Evolutionary conservation across 2,329 filamentous ascomycete species (phyloP).

Genomic region (Phaeophleospora eucalypticola): DNA sequence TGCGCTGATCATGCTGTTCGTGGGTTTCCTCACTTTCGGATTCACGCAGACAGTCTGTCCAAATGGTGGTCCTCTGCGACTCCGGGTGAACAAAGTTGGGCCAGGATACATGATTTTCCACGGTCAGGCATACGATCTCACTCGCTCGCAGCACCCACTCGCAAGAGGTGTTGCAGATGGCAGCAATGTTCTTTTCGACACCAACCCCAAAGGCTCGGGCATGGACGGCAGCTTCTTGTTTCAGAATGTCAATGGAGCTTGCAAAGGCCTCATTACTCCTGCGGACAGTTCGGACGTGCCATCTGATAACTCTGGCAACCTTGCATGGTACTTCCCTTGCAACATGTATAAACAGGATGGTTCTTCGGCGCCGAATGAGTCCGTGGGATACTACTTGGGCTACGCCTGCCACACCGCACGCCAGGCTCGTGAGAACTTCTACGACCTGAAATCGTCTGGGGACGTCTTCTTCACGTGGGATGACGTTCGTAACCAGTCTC

Average conservation of each 20-base stretch:
- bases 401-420: slow-evolving; percentile 83
- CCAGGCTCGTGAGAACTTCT: slow-evolving; percentile 68
- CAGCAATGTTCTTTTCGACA: slow-evolving; percentile 80
- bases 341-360: slow-evolving; percentile 89
- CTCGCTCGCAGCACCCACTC: slow-evolving; percentile 69
- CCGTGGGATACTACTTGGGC: slow-evolving; percentile 71
- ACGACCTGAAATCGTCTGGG: slow-evolving; percentile 64
- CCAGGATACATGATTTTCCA: slow-evolving; percentile 93
- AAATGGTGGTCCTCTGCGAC: slow-evolving; percentile 58
- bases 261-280: slow-evolving; percentile 81
- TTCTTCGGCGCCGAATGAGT: slow-evolving; percentile 70
- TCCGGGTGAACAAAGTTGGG: slow-evolving; percentile 78
- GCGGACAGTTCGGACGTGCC: slow-evolving; percentile 72
- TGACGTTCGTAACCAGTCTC: slow-evolving; percentile 80
- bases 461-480: slow-evolving; percentile 97
- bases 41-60: slow-evolving; percentile 89
- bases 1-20: slow-evolving; percentile 75
- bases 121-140: slow-evolving; percentile 81
- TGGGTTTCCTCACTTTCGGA: slow-evolving; percentile 94
- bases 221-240: slow-evolving; percentile 95
- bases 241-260: slow-evolving; percentile 96
- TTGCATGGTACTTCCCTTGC: slow-evolving; percentile 98
- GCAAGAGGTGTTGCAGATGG: slow-evolving; percentile 71
- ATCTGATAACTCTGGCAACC: slow-evolving; percentile 64
- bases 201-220: slow-evolving; percentile 77